Conservation (phyloP, 805 yeast species). For the Scheffersomyces lignosus region DNA sequence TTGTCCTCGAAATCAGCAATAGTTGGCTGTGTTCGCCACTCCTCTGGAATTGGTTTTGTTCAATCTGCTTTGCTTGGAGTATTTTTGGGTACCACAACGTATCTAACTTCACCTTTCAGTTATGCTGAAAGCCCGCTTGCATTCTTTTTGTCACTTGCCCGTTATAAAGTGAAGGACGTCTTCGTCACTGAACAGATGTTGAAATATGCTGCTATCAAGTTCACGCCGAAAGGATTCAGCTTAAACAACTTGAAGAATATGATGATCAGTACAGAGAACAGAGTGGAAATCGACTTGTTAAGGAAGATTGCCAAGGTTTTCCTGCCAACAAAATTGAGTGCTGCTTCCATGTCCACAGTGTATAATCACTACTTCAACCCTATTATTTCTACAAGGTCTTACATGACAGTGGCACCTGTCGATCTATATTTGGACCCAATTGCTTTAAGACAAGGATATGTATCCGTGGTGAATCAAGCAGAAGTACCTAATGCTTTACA, state of each 20-base stretch:
- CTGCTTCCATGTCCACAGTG: constrained; percentile 71
- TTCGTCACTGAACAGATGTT: constrained; percentile 84
- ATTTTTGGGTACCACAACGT: constrained; percentile 83
- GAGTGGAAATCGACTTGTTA: constrained; percentile 67
- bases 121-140: constrained; percentile 72
- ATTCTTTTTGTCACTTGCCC: constrained; percentile 67
- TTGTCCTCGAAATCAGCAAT: constrained; percentile 70
- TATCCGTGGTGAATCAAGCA: constrained; percentile 74
- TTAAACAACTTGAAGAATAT: constrained; percentile 70
- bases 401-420: constrained; percentile 84
- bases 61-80: constrained; percentile 84
- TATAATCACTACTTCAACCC: constrained; percentile 83
- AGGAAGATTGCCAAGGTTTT: constrained; percentile 61
- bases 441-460: constrained; percentile 85
- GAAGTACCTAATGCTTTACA: constrained; percentile 69
- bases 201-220: constrained; percentile 62
- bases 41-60: constrained; percentile 83
- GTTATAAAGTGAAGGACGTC: constrained; percentile 81
- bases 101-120: constrained; percentile 73
- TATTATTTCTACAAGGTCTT: constrained; percentile 79
- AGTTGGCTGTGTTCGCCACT: constrained; percentile 83
- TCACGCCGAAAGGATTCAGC: constrained; percentile 61
- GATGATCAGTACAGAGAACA: constrained; percentile 75
- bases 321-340: constrained; percentile 60
- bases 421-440: constrained; percentile 84